Evolutionary conservation across 192 early-diverging fungal genomes (phyloP), one percentile per base, ranked within the genome.

Genomic region (Diversispora epigaea): DNA sequence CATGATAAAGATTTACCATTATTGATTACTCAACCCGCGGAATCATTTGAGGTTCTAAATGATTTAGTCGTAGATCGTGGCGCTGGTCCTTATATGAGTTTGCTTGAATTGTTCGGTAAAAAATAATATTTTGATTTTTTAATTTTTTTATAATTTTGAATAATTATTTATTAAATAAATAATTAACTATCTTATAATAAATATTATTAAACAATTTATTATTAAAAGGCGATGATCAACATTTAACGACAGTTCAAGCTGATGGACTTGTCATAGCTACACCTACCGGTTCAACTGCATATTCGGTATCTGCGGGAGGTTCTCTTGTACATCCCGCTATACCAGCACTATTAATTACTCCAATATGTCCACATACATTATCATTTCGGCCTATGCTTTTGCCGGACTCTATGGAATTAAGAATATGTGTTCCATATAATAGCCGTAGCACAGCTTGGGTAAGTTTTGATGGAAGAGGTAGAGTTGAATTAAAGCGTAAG

Each of bases 301-400:
- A 95, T 76, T 93, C 91, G 57, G 82, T 93, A 83, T 92, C 94
- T n/a, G 96, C 96, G 4, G 96, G 96, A 41, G 96, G 96, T 1
- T 93, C 94, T 19, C 80, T 99, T 40, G 96, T 96, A 14, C 96
- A 99, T 80, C 98, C 98, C 0, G 93, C 96, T 67, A 93, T 96
- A 43, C 89, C 91, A n/a, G 91, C 96, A 0, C 92, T 98, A 22
- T 83, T 96, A 55, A 92, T 97, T 57, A 96, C 95, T 0, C 95
- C 95, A 1, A 96, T 96, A 71, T 98, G 94, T 78, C 89, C 95
- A 3, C 95, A 96, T 77, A 95, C 93, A 6, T 85, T 98, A 32
- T 95, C 95, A 40, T 96, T 96, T 83, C 85, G 98, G 6, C 96
- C 98, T n/a, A 98, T 97, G 90, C 83, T 99, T 12, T 83, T 99